Evolutionary conservation across 2,329 filamentous ascomycete species (phyloP).

Genomic region (Aspergillus chevalieri): DNA sequence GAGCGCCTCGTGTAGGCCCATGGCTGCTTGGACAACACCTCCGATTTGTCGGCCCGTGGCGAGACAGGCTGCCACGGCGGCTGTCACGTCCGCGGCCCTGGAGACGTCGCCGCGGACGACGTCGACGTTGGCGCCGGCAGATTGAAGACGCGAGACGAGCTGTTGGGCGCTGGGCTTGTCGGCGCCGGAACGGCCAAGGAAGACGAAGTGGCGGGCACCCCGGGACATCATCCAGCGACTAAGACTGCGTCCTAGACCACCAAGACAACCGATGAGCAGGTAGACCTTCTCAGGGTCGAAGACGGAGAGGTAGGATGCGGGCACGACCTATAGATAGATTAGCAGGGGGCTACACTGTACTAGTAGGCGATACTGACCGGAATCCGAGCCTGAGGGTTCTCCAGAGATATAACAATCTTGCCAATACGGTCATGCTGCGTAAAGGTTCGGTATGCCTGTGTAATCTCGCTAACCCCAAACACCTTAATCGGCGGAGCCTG

Average conservation of each 20-base stretch:
- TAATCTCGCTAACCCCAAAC: constrained; percentile 19
- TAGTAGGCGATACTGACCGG: too few relatives aligned
- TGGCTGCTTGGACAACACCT: constrained; percentile 2
- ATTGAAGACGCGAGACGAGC: neutral
- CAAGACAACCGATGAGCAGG: constrained; percentile 35
- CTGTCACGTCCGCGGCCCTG: neutral
- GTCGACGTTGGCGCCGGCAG: neutral
- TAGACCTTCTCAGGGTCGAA: constrained; percentile 16
- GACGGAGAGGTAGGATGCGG: neutral
- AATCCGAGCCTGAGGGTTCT: neutral
- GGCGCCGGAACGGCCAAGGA: constrained; percentile 28
- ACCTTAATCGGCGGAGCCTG: constrained; percentile 7
- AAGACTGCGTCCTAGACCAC: constrained; percentile 31
- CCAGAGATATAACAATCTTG: constrained; percentile 30
- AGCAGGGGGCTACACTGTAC: neutral
- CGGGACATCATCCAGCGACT: constrained; percentile 28
- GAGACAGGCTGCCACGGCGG: neutral
- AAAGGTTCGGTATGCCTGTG: constrained; percentile 30
- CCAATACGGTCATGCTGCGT: constrained; percentile 42
- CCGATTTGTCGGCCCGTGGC: neutral
- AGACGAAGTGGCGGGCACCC: constrained; percentile 30
- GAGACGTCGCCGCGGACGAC: neutral
- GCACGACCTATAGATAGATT: neutral
- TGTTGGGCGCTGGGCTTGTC: constrained; percentile 1
- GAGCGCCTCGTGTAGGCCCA: neutral